These are phyloP conservation scores for Pinus albicaulis DNA, from an alignment of 75 land plant species.

Conservation along the genomic window DNA sequence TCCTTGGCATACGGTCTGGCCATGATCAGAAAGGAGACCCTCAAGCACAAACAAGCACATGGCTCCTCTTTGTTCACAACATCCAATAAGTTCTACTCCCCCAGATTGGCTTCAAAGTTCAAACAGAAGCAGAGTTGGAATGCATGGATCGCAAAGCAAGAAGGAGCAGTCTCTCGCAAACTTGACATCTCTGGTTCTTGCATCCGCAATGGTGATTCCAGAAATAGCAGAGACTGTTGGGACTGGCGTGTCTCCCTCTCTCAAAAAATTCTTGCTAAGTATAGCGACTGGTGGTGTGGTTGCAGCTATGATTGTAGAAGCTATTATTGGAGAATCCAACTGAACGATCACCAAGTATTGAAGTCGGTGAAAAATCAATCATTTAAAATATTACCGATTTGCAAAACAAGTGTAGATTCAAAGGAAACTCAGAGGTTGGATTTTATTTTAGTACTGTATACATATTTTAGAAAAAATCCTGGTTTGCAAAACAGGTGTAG, in stretches of 20 bases:
- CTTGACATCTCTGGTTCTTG: slow-evolving; percentile 47
- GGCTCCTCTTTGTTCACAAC: background rate
- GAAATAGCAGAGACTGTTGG: slow-evolving; percentile 74
- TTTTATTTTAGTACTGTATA: too few species aligned
- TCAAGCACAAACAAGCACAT: background rate
- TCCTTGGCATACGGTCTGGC: too few species aligned
- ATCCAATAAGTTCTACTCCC: background rate
- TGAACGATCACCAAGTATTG: too few species aligned
- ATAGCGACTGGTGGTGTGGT: slow-evolving; percentile 79
- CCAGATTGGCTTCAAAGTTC: background rate
- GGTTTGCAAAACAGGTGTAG: too few species aligned
- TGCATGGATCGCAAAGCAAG: background rate
- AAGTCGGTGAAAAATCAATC: too few species aligned
- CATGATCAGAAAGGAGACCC: too few species aligned
- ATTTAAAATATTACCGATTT: too few species aligned
- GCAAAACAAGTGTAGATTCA: too few species aligned
- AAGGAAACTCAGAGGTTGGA: too few species aligned
- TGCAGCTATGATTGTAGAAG: slow-evolving; percentile 40
- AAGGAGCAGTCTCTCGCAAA: slow-evolving; percentile 44
- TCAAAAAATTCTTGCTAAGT: slow-evolving; percentile 82
- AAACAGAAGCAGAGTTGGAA: background rate
- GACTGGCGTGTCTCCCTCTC: slow-evolving; percentile 63
- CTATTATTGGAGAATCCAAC: slow-evolving; percentile 73
- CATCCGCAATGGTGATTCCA: slow-evolving; percentile 65
- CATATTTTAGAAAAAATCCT: too few species aligned